Conservation (phyloP, 2,329 filamentous ascomycete species). For the Stagonosporopsis vannaccii region DNA sequence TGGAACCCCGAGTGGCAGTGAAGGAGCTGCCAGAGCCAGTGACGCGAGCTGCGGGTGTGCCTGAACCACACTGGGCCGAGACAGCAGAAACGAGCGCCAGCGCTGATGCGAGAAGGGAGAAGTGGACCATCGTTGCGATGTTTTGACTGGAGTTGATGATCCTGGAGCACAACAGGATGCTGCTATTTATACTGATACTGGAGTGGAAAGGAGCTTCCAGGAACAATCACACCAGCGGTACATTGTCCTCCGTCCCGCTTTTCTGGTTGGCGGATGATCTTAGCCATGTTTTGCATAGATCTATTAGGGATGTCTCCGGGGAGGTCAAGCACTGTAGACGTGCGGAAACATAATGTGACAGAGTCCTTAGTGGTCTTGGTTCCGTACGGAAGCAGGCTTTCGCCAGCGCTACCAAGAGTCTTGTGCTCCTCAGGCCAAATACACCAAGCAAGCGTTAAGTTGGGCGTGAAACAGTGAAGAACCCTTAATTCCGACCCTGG, state of each 20-base stretch:
- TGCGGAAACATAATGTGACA: slow-evolving; percentile 1
- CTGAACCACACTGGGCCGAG: slow-evolving; percentile 58
- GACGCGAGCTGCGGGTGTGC: slow-evolving; percentile 56
- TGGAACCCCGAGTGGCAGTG: slow-evolving; percentile 55
- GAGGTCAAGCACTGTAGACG: slow-evolving; percentile 1
- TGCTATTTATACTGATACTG: slow-evolving; percentile 13
- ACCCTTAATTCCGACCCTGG: slow-evolving; percentile 9
- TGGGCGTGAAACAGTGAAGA: slow-evolving; percentile 11
- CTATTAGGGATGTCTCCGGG: neutral
- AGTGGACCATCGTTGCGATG: slow-evolving; percentile 43
- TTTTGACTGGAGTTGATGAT: neutral
- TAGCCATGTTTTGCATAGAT: slow-evolving; percentile 9
- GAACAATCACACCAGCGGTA: neutral
- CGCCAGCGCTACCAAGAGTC: slow-evolving; percentile 1
- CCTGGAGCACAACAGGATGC: neutral
- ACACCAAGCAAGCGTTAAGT: slow-evolving; percentile 3
- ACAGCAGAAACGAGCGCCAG: slow-evolving; percentile 52
- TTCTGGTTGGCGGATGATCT: slow-evolving; percentile 14
- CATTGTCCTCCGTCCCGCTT: neutral
- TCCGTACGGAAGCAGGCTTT: neutral
- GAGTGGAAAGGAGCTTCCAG: neutral
- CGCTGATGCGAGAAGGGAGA: slow-evolving; percentile 50
- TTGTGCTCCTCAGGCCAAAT: neutral
- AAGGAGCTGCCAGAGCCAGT: slow-evolving; percentile 58
- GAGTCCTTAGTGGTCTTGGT: slow-evolving; percentile 15